phyloP scores from a whole-genome alignment of 2,329 filamentous ascomycete species.

The Cryphonectria carpinicola region DNA sequence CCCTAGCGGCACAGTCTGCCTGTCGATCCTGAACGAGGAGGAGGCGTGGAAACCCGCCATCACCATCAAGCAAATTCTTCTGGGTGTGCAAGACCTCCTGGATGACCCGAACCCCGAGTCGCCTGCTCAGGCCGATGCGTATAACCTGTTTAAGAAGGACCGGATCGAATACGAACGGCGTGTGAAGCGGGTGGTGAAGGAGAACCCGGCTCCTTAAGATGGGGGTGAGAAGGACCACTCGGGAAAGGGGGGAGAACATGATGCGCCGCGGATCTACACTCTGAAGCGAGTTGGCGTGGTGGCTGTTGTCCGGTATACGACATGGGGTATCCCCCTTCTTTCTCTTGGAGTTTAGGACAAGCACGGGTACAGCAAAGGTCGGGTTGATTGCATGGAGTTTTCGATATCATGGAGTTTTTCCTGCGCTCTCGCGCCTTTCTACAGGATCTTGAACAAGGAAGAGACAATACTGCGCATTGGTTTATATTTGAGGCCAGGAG shows the following conservation, averaged over 20 bases:
- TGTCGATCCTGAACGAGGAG: conserved; percentile 97
- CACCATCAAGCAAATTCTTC: conserved; percentile 95
- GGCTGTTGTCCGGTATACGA: not conserved
- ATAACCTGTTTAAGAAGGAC: conserved; percentile 95
- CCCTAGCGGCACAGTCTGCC: conserved; percentile 93
- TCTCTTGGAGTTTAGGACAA: conserved; percentile 25
- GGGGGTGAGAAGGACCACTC: not conserved
- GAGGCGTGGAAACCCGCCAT: conserved; percentile 99
- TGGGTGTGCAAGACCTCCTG: conserved; percentile 93
- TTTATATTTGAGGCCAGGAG: not conserved
- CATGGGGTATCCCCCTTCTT: conserved; percentile 1
- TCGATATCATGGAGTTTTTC: conserved; percentile 18
- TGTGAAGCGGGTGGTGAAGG: conserved; percentile 82
- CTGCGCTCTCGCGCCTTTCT: conserved; percentile 20
- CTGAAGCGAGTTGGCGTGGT: not conserved
- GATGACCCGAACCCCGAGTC: conserved; percentile 97
- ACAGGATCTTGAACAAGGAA: conserved; percentile 3
- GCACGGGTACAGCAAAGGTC: conserved; percentile 22
- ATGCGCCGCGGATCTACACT: not conserved
- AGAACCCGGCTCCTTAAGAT: conserved; percentile 76
- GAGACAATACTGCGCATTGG: conserved; percentile 10
- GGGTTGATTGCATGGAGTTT: conserved; percentile 28
- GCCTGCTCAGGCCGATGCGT: conserved; percentile 94
- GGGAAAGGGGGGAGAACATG: not conserved
- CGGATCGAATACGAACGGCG: conserved; percentile 84